phyloP scores from a whole-genome alignment of 1,284 basidiomycete genomes.

The Xanthoconium separans region DNA sequence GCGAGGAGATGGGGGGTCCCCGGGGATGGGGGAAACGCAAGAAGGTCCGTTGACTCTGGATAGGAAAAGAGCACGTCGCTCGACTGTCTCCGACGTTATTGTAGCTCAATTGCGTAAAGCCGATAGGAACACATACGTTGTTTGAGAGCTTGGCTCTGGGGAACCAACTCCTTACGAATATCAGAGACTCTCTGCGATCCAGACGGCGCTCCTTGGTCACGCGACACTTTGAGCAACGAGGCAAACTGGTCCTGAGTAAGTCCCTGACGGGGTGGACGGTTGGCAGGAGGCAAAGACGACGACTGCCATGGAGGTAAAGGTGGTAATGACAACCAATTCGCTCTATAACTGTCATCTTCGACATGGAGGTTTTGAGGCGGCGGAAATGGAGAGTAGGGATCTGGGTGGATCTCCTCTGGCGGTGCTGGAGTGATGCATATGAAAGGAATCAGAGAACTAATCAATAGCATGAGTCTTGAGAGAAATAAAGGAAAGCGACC shows the following conservation, averaged over 20 bases:
- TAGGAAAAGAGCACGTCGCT: constrained; percentile 71
- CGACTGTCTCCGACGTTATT: constrained; percentile 42
- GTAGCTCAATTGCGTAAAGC: neutral
- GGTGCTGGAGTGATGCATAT: constrained; percentile 69
- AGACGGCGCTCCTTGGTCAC: constrained; percentile 47
- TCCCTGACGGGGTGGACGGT: constrained; percentile 41
- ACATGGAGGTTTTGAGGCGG: constrained; percentile 24
- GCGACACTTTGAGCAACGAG: constrained; percentile 55
- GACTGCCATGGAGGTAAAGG: constrained; percentile 41
- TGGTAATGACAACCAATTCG: constrained; percentile 58
- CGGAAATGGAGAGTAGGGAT: constrained; percentile 63
- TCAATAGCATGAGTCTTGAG: constrained; percentile 41
- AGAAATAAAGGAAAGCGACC: constrained; percentile 38
- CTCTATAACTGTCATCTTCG: constrained; percentile 51
- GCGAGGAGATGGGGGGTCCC: constrained; percentile 67
- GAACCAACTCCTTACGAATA: constrained; percentile 70
- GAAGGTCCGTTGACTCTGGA: constrained; percentile 68
- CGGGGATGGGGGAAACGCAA: constrained; percentile 55
- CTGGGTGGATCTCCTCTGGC: constrained; percentile 45
- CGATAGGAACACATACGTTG: constrained; percentile 50
- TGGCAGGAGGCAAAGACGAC: constrained; percentile 51
- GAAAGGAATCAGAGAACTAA: constrained; percentile 50
- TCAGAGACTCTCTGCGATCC: constrained; percentile 51
- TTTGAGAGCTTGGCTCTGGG: constrained; percentile 71
- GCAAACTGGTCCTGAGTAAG: constrained; percentile 64